Evolutionary conservation across 768 basidiomycete genomes (phyloP), one percentile per base, ranked within the genome.

Genomic region (Pleurotus pulmonarius): DNA sequence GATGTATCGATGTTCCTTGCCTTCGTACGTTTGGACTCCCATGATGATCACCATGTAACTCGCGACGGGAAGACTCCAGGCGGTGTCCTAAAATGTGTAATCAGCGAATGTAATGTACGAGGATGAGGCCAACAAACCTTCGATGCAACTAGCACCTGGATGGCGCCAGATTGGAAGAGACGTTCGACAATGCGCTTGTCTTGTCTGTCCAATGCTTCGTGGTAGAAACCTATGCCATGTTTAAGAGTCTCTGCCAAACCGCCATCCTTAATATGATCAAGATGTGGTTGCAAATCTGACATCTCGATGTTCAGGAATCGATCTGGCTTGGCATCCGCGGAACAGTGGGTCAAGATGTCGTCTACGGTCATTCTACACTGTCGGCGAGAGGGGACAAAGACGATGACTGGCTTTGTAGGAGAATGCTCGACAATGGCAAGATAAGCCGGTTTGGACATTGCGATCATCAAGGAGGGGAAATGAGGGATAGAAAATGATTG

Each of bases 21-120:
- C 96, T 69, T 98, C 95, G 63, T 90, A 98, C 58, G 73, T 88
- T 66, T 99, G 97, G 0, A 98, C 94, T n/a, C 96, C 96, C 95
- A 98, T 98, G 63, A 99, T 93, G 68, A 99, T 87, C 43, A 98
- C 95, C 93, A 98, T 97, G 71, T 97, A 95, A 57, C 92, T 87
- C 0, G 93, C 85, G 15, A 97, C 86, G 0, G 97, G 95, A 5
- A 99, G 77, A 65, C 86, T 93, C 97, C 97, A 99, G 0, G 94
- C 92, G 0, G 92, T 94, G 62, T 98, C 97, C 91, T 95, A 56
- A 20, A 20, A 38, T 45, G 24, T 15, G 16, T 8, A 38, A 44
- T 44, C n/a, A 40, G 34, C n/a, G 24, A 0, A 13, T 6, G 38
- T 8, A 39, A 39, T 5, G 2, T 51, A 37, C 47, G 37, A 12